Base-by-base conservation (phyloP, 306 rosid species). In the Trifolium pratense region DNA sequence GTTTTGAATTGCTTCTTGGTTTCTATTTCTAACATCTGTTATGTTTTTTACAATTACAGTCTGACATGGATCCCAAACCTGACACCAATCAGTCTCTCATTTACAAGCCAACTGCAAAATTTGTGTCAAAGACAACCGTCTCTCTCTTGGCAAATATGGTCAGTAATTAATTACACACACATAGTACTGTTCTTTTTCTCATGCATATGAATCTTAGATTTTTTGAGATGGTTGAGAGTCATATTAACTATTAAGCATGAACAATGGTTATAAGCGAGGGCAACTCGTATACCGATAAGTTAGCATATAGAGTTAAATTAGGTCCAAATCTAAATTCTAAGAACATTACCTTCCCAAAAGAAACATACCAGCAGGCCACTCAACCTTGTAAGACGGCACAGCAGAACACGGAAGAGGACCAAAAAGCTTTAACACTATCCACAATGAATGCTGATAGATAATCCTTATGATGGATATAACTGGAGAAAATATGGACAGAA, bases 111-210 rank as follows among this genome's bases (percentile, higher is more conserved):
- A 80, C 81, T 80, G 95, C 99, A 6, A 94, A 90, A 75, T 74
- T 83, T 59, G 99, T 88, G 40, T 94, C 99, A 10, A 87, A 83
- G 78, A 80, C 93, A 26, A 88, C 99, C 11, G 88, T 87, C 73
- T 90, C 97, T 80, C 91, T 84, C 55, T 80, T 94, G 88, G 92
- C 96, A 79, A 84, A 79, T 57, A 87, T 94, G 91, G 99, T 91
- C 11, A 79, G 96, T n/a, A n/a, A n/a, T n/a, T n/a, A n/a, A n/a
- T n/a, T n/a, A n/a, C n/a, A n/a, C n/a, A n/a, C n/a, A n/a, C n/a
- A n/a, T 82, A 14, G 25, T 21, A 52, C 43, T 25, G 14, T 37
- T 57, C 18, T 74, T 70, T 51, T 29, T 36, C 62, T 60, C 56
- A 14, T 4, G 59, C 49, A 25, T 36, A 42, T 31, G 43, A 51